Evolutionary conservation across 139 green algal genomes (phyloP), one percentile per base, ranked within the genome.

Genomic region (Closterium sp.): DNA sequence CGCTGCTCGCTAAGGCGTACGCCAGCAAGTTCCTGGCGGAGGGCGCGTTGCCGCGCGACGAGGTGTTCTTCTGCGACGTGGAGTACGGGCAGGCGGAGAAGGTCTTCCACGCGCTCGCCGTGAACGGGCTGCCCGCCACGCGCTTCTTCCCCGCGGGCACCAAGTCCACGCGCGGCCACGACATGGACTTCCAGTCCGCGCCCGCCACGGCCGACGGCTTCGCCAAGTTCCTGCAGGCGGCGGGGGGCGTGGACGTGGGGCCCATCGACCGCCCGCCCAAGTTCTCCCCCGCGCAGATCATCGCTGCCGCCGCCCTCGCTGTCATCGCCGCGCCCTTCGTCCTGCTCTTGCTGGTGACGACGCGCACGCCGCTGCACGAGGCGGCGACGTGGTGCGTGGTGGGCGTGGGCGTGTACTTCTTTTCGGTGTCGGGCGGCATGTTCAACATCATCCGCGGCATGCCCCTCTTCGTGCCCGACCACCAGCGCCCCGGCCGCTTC

Each of bases 361-460:
- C n/a, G 30, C 62, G 32, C 27, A 92, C 88, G n/a, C 17, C 89
- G 11, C 9, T 94, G n/a, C 92, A 93, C 34, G 92, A 94, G 22
- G 7, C 92, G 11, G 21, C 42, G 27, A 28, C 28, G 24, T 94
- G 92, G 92, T 87, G 34, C 31, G 21, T 94, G n/a, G 11, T 70
- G 22, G 92, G 30, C 17, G n/a, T 94, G 21, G 73, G 27, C 13
- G 32, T 94, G 28, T 94, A 90, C 42, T 94, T 91, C 62, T 94
- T 94, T 86, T 94, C 92, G 17, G 86, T 94, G 42, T 94, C 89
- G n/a, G 92, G 92, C 70, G 92, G 92, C 62, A 94, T 94, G 92
- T 94, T 86, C 90, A 94, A 94, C 90, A 94, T 94, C 89, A 94
- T 94, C 89, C 89, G 92, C 30, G 45, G 45, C 31, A 94, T 94